Evolutionary conservation across 2,329 filamentous ascomycete species (phyloP).

Genomic region (Cladosporium sp.): DNA sequence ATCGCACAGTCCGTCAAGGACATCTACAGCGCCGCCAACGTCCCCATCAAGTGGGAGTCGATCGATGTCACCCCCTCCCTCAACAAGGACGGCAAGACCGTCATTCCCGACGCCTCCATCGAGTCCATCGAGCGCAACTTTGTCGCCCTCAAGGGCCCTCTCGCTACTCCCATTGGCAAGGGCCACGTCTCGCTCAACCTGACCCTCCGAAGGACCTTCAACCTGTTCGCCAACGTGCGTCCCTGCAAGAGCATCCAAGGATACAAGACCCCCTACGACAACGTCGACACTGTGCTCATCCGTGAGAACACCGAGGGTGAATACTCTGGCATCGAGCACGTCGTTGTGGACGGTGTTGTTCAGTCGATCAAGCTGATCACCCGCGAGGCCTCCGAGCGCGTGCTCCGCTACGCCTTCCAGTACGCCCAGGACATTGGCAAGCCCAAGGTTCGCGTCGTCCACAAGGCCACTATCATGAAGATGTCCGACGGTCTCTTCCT

Average conservation of each 20-base stretch:
- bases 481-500: constrained; percentile 99
- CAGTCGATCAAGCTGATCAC: constrained; percentile 99
- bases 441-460: constrained; percentile 95
- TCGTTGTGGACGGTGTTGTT: constrained; percentile 95
- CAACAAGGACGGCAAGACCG: constrained; percentile 85
- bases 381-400: constrained; percentile 88
- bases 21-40: constrained; percentile 94
- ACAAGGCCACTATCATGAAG: constrained; percentile 99
- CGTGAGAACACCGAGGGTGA: constrained; percentile 99
- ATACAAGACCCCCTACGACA: constrained; percentile 98
- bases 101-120: constrained; percentile 90
- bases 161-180: constrained; percentile 97
- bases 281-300: constrained; percentile 95
- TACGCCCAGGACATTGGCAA: constrained; percentile 90
- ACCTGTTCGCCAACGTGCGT: constrained; percentile 98
- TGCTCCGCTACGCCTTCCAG: constrained; percentile 97
- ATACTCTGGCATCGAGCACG: constrained; percentile 98
- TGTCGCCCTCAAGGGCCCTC: constrained; percentile 95
- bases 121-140: constrained; percentile 93
- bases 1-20: constrained; percentile 98
- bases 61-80: constrained; percentile 93
- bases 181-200: constrained; percentile 99
- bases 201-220: constrained; percentile 97
- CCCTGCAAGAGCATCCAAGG: constrained; percentile 96
- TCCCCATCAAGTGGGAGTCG: constrained; percentile 96